Conservation (phyloP, 306 rosid genomes). For the Astragalus glycyphyllos region DNA sequence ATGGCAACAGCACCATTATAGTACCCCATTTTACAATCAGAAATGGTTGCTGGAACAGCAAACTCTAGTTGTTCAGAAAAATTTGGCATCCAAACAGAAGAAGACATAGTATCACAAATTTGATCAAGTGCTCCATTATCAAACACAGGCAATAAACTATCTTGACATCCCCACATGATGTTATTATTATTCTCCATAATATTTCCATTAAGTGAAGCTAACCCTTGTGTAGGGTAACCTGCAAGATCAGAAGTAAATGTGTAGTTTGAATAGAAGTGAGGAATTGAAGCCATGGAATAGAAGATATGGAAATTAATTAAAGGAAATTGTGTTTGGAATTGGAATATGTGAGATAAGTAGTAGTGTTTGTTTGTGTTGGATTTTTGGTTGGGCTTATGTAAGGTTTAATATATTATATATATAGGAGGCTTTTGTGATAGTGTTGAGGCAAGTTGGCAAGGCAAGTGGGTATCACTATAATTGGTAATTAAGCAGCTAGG, state of each 20-base stretch:
- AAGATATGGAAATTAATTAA: conserved; percentile 20
- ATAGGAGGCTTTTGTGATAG: conserved; percentile 31
- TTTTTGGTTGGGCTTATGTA: not conserved
- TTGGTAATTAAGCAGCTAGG: conserved; percentile 44
- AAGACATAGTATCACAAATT: conserved; percentile 44
- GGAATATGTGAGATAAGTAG: too few species aligned
- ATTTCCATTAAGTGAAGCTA: not conserved
- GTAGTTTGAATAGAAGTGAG: conserved; percentile 52
- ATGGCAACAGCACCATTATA: conserved; percentile 32
- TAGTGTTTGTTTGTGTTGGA: conserved; percentile 5
- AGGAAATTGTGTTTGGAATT: conserved; percentile 1
- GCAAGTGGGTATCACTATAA: conserved; percentile 53
- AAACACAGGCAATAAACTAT: conserved; percentile 48
- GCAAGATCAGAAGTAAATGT: conserved; percentile 45
- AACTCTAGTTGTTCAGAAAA: conserved; percentile 39
- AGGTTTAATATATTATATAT: conserved; percentile 27
- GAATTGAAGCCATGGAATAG: conserved; percentile 52
- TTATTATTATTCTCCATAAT: conserved; percentile 27
- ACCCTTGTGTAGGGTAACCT: not conserved
- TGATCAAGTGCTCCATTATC: conserved; percentile 53
- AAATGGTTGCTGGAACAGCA: conserved; percentile 39
- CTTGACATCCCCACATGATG: conserved; percentile 53
- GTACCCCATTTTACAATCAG: conserved; percentile 47
- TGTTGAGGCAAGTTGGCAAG: conserved; percentile 47
- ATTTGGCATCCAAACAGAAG: conserved; percentile 44